phyloP scores from a whole-genome alignment of 2,329 filamentous ascomycete species.

The Fusarium burgessii region DNA sequence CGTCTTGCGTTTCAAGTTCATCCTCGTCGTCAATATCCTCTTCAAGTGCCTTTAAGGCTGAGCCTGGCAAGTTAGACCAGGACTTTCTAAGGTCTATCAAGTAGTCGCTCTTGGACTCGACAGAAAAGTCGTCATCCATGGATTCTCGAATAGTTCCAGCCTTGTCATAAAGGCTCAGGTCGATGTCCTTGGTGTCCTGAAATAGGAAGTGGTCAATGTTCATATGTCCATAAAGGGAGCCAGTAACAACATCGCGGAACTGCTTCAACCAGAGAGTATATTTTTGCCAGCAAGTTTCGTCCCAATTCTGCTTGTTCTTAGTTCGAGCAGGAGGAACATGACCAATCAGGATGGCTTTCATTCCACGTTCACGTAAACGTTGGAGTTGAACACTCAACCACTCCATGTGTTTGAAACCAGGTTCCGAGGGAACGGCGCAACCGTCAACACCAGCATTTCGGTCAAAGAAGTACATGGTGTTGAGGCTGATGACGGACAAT shows the following conservation, averaged over 20 bases:
- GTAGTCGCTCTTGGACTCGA: slow-evolving; percentile 75
- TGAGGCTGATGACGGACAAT: slow-evolving; percentile 91
- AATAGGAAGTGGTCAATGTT: slow-evolving; percentile 98
- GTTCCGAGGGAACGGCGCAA: slow-evolving; percentile 81
- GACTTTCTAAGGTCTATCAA: slow-evolving; percentile 78
- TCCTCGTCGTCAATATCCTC: slow-evolving; percentile 37
- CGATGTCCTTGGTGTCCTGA: slow-evolving; percentile 83
- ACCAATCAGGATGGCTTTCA: slow-evolving; percentile 95
- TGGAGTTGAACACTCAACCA: slow-evolving; percentile 93
- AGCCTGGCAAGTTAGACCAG: slow-evolving; percentile 82
- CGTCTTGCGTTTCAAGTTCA: slow-evolving; percentile 28
- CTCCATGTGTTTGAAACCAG: slow-evolving; percentile 94
- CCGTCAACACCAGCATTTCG: slow-evolving; percentile 95
- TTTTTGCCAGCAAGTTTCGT: slow-evolving; percentile 98
- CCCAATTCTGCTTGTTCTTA: slow-evolving; percentile 87
- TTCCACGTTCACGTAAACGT: slow-evolving; percentile 81
- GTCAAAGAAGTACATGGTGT: slow-evolving; percentile 96
- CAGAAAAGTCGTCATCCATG: slow-evolving; percentile 67
- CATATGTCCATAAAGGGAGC: slow-evolving; percentile 91
- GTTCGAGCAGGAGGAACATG: slow-evolving; percentile 94
- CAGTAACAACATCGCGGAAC: slow-evolving; percentile 89
- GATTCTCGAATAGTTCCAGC: slow-evolving; percentile 31
- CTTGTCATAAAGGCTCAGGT: slow-evolving; percentile 61
- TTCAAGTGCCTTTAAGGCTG: slow-evolving; percentile 47
- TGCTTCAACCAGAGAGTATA: slow-evolving; percentile 91